Base-by-base conservation (phyloP, 352 stramenopile species). In the Phytophthora fragariaefolia region DNA sequence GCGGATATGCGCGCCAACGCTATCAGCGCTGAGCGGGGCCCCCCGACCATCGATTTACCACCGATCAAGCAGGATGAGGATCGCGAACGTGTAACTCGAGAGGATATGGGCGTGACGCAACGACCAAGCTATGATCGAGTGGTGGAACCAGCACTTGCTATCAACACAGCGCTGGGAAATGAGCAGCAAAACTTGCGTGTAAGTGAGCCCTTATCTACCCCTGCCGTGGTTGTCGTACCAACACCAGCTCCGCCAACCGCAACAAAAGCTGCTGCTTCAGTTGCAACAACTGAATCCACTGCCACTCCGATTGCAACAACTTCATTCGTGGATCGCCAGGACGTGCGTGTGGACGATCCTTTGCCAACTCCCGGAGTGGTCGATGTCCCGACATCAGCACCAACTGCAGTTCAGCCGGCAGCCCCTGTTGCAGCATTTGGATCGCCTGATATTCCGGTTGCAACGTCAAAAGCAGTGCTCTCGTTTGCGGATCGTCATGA, bases 401-500 rank as follows among this genome's bases (percentile, higher is more conserved):
- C n/a, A n/a, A n/a, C n/a, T n/a, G n/a, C n/a, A n/a, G n/a, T n/a
- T n/a, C n/a, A n/a, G n/a, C n/a, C n/a, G n/a, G n/a, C n/a, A n/a
- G n/a, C n/a, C n/a, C n/a, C n/a, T n/a, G n/a, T n/a, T n/a, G n/a
- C n/a, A n/a, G n/a, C n/a, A 0, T 48, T 60, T 49, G 27, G 6
- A 40, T 23, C 52, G 46, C 45, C 50, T 58, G 38, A 23, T 13
- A 17, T 59, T 42, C 40, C 40, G 17, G 52, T 55, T 23, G 10
- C 26, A 40, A 38, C 38, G 15, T 45, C 13, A 13, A 20, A 57
- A 26, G 27, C 32, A 1, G 13, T 22, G 13, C 28, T 53, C 47
- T 59, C 71, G 9, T 74, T 89, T 10, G 65, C 50, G 2, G 51
- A 66, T 54, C 84, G 82, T 1, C 80, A 92, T 34, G 62, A 79